These are phyloP conservation scores for Diphasiastrum complanatum DNA, from an alignment of 83 land plant species.

Conservation along the genomic window DNA sequence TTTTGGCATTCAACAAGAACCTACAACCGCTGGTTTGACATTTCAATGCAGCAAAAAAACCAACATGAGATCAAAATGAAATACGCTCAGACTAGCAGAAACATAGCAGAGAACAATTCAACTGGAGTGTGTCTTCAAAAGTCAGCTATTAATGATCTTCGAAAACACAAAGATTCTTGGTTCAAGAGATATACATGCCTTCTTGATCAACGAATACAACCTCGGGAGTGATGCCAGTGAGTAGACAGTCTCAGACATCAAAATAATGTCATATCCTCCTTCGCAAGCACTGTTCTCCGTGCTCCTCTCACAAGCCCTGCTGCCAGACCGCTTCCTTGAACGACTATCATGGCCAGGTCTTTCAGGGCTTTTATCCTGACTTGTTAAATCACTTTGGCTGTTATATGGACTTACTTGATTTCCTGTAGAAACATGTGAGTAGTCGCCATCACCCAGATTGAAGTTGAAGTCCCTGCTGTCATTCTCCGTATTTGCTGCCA, in stretches of 20 bases:
- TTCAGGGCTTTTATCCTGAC: neutral
- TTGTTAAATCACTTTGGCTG: neutral
- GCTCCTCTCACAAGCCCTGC: constrained; percentile 67
- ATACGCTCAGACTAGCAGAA: too few relatives aligned
- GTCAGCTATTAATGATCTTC: neutral
- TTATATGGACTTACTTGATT: constrained; percentile 2
- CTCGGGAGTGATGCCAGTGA: constrained; percentile 55
- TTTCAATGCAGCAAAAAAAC: too few relatives aligned
- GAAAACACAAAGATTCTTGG: neutral
- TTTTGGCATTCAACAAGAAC: too few relatives aligned
- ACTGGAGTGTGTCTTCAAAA: neutral
- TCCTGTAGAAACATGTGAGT: neutral
- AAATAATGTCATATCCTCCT: constrained; percentile 88
- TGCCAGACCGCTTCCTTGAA: constrained; percentile 62
- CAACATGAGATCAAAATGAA: too few relatives aligned
- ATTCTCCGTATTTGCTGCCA: constrained; percentile 17
- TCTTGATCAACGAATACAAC: constrained; percentile 58
- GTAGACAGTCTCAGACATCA: constrained; percentile 95
- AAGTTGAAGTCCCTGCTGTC: constrained; percentile 12
- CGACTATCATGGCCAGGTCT: constrained; percentile 4
- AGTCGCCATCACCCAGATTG: constrained; percentile 20
- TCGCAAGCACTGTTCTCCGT: constrained; percentile 13
- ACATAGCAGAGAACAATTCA: too few relatives aligned
- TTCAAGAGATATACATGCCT: constrained; percentile 35
- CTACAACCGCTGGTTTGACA: too few relatives aligned